Percentiles rank a stretch among this genome's conserved stretches.
These are phyloP conservation scores for Trametes pubescens DNA, from an alignment of 1,284 basidiomycete species.

Conservation along the genomic window DNA sequence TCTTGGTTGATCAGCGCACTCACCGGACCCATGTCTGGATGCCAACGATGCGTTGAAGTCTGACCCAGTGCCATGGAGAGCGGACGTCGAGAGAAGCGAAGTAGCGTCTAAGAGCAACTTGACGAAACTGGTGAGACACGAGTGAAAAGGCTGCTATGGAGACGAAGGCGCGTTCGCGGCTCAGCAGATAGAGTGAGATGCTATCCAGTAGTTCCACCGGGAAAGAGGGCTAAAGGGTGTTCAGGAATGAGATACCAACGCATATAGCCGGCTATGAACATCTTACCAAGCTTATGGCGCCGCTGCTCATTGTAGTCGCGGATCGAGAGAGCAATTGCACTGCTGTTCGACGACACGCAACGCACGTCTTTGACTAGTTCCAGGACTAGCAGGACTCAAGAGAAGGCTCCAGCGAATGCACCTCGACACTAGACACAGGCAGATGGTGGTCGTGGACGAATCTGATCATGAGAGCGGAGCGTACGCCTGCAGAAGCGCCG, in stretches of 20 bases:
- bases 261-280: not conserved
- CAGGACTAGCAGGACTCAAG: too few species aligned
- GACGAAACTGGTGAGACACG: constrained; percentile 52
- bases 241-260: not conserved
- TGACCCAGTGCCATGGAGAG: constrained; percentile 41
- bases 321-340: too few species aligned
- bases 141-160: constrained; percentile 49
- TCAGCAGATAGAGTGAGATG: constrained; percentile 47
- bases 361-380: too few species aligned
- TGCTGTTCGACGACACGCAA: too few species aligned
- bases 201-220: constrained; percentile 55
- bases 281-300: not conserved
- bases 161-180: constrained; percentile 38
- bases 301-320: not conserved
- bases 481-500: too few species aligned
- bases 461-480: too few species aligned
- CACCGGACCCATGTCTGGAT: constrained; percentile 41
- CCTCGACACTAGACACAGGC: not conserved
- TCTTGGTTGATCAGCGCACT: constrained; percentile 9
- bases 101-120: constrained; percentile 51
- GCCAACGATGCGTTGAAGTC: constrained; percentile 33
- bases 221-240: constrained; percentile 26
- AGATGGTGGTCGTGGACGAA: too few species aligned
- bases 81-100: constrained; percentile 44
- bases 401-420: too few species aligned